Evolutionary conservation across 2,329 filamentous ascomycete species (phyloP).

Genomic region (Aspergillus novofumigatus): DNA sequence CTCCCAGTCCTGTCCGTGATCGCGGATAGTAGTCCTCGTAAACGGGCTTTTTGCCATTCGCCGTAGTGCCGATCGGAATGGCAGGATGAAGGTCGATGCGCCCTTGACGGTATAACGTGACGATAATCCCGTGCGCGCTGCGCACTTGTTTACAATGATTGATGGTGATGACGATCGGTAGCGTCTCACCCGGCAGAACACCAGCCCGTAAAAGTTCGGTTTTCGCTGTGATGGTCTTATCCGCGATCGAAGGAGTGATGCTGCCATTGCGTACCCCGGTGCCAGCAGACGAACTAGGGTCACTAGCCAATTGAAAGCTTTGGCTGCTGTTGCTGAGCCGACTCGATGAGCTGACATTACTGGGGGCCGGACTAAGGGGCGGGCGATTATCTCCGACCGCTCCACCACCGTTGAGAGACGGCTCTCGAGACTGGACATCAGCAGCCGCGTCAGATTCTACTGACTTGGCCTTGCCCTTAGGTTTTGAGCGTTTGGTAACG

Average conservation of each 20-base stretch:
- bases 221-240: slow-evolving; percentile 79
- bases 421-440: slow-evolving; percentile 45
- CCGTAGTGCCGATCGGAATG: slow-evolving; percentile 56
- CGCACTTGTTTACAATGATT: slow-evolving; percentile 86
- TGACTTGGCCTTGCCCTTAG: slow-evolving; percentile 51
- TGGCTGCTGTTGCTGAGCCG: slow-evolving; percentile 61
- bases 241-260: slow-evolving; percentile 53
- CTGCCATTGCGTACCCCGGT: slow-evolving; percentile 44
- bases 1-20: slow-evolving; percentile 79
- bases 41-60: slow-evolving; percentile 64
- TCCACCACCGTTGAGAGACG: slow-evolving; percentile 39
- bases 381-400: slow-evolving; percentile 33
- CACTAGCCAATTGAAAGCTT: slow-evolving; percentile 51
- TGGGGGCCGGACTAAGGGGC: slow-evolving; percentile 51
- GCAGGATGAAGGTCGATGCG: slow-evolving; percentile 76
- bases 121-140: slow-evolving; percentile 86
- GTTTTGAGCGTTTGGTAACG: slow-evolving; percentile 66
- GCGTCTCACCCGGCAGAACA: slow-evolving; percentile 76
- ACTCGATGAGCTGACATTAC: slow-evolving; percentile 69
- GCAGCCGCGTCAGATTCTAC: slow-evolving; percentile 35
- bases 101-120: slow-evolving; percentile 87
- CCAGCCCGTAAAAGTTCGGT: slow-evolving; percentile 79
- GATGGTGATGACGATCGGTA: slow-evolving; percentile 75
- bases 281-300: slow-evolving; percentile 39
- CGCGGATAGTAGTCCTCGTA: slow-evolving; percentile 84